Evolutionary conservation across 441 rosid genomes (phyloP).

Genomic region (Pelargonium cotyledonis): DNA sequence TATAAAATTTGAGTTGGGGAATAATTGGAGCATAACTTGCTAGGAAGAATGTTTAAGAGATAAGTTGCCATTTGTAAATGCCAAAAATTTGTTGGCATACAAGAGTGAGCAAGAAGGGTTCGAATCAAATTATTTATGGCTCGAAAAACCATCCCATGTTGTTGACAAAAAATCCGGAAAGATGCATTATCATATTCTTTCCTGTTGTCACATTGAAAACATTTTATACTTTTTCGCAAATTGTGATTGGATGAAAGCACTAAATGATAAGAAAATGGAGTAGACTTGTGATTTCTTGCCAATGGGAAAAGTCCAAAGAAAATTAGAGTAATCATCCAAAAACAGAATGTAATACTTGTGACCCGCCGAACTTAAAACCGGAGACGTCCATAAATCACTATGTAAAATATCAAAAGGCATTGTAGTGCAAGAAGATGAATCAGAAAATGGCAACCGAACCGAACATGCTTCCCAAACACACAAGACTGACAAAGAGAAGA

Average conservation of each 20-base stretch:
- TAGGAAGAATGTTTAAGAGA: not conserved
- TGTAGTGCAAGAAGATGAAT: not conserved
- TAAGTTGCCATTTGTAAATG: not conserved
- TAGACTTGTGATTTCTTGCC: not conserved
- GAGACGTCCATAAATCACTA: not conserved
- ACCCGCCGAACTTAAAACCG: not conserved
- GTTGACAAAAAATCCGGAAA: not conserved
- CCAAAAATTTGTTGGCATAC: not conserved
- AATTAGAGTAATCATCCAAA: not conserved
- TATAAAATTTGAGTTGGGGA: not conserved
- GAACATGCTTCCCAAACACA: not conserved
- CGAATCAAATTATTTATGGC: not conserved
- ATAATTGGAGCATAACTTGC: not conserved
- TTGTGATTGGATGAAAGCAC: not conserved
- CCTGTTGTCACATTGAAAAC: not conserved
- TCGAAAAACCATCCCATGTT: not conserved
- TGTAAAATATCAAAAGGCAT: not conserved
- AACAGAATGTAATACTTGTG: not conserved
- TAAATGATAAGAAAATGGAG: not conserved
- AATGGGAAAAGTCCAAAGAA: not conserved
- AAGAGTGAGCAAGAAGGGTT: not conserved
- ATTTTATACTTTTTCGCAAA: not conserved
- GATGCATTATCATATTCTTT: not conserved
- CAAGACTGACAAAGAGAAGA: not conserved
- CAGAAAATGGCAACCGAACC: not conserved